These are phyloP conservation scores for Globisporangium mamillatum DNA, from an alignment of 352 stramenopile genomes.

Conservation along the genomic window DNA sequence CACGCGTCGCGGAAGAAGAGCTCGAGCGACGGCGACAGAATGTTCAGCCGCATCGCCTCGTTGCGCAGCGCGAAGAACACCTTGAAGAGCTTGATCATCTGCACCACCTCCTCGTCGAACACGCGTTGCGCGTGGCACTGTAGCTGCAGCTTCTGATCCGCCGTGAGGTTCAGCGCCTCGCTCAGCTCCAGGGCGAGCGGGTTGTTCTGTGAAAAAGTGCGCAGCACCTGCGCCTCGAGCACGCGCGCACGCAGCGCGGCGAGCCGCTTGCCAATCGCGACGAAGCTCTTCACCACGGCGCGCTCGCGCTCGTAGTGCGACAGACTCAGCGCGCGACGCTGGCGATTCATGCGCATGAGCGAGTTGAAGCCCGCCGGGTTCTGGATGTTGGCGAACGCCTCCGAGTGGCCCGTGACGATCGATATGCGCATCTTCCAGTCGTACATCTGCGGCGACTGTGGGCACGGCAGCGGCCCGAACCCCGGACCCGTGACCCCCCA, in stretches of 20 bases:
- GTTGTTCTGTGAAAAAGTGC: constrained; percentile 37
- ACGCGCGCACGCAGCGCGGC: constrained; percentile 49
- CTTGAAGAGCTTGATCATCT: constrained; percentile 77
- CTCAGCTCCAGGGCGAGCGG: constrained; percentile 41
- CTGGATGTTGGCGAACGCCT: constrained; percentile 66
- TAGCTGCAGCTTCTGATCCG: constrained; percentile 61
- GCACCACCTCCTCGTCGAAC: constrained; percentile 56
- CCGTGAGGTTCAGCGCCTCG: constrained; percentile 40
- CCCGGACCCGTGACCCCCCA: constrained; percentile 62
- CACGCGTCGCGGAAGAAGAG: constrained; percentile 61
- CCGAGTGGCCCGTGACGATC: constrained; percentile 62
- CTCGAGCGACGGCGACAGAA: constrained; percentile 70
- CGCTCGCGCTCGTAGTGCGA: constrained; percentile 41
- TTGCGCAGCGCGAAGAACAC: constrained; percentile 70
- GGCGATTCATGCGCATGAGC: constrained; percentile 72
- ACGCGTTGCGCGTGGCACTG: constrained; percentile 60
- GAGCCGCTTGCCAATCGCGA: constrained; percentile 55
- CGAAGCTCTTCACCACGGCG: constrained; percentile 60
- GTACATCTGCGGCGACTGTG: constrained; percentile 49
- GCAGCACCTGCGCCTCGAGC: constrained; percentile 64
- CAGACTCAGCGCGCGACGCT: constrained; percentile 58
- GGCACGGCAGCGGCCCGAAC: constrained; percentile 37
- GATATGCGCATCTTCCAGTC: constrained; percentile 63
- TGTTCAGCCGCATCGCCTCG: constrained; percentile 60
- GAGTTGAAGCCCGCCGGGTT: constrained; percentile 65